These are phyloP conservation scores for Rubia peregrina DNA, from an alignment of 305 asterid genomes.

Conservation along the genomic window DNA sequence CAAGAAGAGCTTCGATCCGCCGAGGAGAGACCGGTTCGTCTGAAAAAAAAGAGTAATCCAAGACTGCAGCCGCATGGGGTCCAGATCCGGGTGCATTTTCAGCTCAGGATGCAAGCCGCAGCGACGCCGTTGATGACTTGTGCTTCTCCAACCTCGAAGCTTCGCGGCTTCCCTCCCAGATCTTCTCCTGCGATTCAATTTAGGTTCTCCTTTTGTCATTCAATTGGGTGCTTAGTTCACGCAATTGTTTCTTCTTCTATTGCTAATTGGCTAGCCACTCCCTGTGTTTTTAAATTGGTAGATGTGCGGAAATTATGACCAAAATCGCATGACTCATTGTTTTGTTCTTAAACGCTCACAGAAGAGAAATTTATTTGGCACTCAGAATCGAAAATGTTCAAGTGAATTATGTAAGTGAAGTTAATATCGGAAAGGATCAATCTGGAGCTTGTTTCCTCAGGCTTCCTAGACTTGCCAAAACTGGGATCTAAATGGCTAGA, in stretches of 20 bases:
- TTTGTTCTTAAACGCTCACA: background rate
- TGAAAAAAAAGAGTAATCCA: background rate
- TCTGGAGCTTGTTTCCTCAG: no score
- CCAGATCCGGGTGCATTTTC: constrained; percentile 41
- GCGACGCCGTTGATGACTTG: constrained; percentile 46
- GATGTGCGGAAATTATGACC: background rate
- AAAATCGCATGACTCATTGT: no score
- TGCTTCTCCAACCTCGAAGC: constrained; percentile 57
- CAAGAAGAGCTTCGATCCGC: background rate
- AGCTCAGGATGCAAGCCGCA: constrained; percentile 37
- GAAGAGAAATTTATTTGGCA: no score
- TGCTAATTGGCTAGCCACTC: no score
- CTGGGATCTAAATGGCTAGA: no score
- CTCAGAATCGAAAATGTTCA: no score
- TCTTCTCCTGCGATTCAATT: constrained; percentile 38
- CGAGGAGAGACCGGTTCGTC: background rate
- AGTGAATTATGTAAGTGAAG: no score
- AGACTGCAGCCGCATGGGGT: constrained; percentile 28
- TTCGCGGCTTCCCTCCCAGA: constrained; percentile 48
- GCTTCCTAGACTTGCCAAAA: no score
- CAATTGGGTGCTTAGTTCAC: background rate
- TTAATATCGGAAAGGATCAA: no score
- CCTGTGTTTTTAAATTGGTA: background rate
- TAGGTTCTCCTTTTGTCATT: background rate
- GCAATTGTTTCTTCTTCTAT: background rate